Percentiles rank a stretch among this genome's conserved stretches.
Conservation (phyloP, 176 grass and related monocot genomes). For the Raddia distichophylla region DNA sequence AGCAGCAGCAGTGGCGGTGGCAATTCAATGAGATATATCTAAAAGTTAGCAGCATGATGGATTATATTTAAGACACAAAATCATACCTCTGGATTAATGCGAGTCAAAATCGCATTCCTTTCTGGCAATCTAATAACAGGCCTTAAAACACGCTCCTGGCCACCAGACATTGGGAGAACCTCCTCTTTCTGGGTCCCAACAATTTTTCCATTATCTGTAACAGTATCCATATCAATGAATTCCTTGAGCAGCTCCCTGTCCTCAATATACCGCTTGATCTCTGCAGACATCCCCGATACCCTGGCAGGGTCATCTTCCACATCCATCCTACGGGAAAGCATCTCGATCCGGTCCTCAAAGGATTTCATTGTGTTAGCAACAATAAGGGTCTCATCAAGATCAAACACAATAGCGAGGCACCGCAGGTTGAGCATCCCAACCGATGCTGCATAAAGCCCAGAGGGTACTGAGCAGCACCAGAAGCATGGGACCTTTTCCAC, state of each 20-base stretch:
- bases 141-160: conserved; percentile 62
- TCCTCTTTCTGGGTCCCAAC: conserved; percentile 74
- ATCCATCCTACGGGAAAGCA: conserved; percentile 73
- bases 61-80: conserved; percentile 20
- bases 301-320: conserved; percentile 73
- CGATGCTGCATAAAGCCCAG: conserved; percentile 68
- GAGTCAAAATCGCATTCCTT: conserved; percentile 85
- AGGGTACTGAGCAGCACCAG: conserved; percentile 86
- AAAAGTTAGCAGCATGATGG: conserved; percentile 11
- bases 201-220: conserved; percentile 66
- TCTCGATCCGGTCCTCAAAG: conserved; percentile 76
- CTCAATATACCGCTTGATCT: conserved; percentile 92
- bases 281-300: conserved; percentile 83
- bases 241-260: conserved; percentile 85
- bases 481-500: conserved; percentile 77
- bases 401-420: conserved; percentile 92
- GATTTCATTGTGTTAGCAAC: conserved; percentile 98
- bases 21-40: not conserved
- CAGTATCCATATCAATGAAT: conserved; percentile 72
- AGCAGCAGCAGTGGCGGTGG: not conserved
- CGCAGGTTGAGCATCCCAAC: conserved; percentile 86
- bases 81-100: conserved; percentile 89
- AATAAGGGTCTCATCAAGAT: conserved; percentile 95
- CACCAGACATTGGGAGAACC: conserved; percentile 42
- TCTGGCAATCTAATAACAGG: conserved; percentile 83